Evolutionary conservation across 768 basidiomycete species (phyloP), one percentile per base, ranked within the genome.

Genomic region (Lactarius akahatsu): DNA sequence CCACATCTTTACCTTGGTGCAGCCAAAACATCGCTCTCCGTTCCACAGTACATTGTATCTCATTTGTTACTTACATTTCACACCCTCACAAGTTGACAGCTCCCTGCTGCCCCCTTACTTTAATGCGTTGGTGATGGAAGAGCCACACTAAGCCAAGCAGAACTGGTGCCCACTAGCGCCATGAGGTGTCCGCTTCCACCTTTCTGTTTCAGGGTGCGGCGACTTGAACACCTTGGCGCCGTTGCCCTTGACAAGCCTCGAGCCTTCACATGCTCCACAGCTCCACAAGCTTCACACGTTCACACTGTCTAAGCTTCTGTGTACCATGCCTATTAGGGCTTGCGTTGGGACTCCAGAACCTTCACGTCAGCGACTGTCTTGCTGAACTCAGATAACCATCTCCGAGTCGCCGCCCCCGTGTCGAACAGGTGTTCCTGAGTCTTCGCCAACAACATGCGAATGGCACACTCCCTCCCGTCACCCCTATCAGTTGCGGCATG

Each of bases 31-130:
- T 52, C 16, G 34, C 61, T n/a, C 18, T 32, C 47, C 55, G 54
- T 45, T 41, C 34, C 47, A 36, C 60, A 15, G n/a, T 47, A 62
- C 28, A 23, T 34, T 66, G 65, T 66, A 66, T 57, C 56, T 36
- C 65, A 58, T 41, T 26, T 57, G n/a, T 52, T 36, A 34, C 28
- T 61, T 56, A 23, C 36, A 60, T 56, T 56, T 20, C 18, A 8
- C 10, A 32, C 23, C 9, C 28, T 41, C n/a, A 32, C 38, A 10
- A 52, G 52, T 26, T 11, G 30, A 30, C 28, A 34, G 50, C 30
- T 28, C 40, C 38, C 20, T 36, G 16, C 16, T 57, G 20, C 32
- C 28, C 23, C 28, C 30, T 20, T 34, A 34, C 56, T 59, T 23
- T 32, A 40, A 34, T 11, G 36, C 32, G 28, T 34, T 20, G 32